phyloP scores from a whole-genome alignment of 176 grass and related monocot genomes.

The Poa pratensis region DNA sequence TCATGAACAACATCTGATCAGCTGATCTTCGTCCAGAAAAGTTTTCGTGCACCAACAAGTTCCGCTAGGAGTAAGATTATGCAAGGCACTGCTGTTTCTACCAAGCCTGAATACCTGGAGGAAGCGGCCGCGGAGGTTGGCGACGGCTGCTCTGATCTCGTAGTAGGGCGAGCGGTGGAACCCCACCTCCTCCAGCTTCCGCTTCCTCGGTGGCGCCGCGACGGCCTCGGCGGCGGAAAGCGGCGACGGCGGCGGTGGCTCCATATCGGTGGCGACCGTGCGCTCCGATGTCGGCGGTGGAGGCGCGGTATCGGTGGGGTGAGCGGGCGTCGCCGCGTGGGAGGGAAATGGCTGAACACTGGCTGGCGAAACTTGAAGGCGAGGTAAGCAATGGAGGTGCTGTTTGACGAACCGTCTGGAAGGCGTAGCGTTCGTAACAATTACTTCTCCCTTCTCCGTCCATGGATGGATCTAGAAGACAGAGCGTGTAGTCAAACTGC shows the following conservation, averaged over 20 bases:
- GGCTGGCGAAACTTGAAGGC: not conserved
- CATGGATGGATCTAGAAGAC: not conserved
- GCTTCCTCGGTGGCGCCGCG: conserved; percentile 28
- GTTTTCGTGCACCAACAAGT: not conserved
- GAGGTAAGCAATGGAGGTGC: not conserved
- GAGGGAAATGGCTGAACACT: not conserved
- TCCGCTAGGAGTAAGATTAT: not conserved
- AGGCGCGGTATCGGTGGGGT: not conserved
- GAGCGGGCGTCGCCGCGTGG: conserved; percentile 17
- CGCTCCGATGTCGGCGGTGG: not conserved
- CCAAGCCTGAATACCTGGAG: conserved; percentile 44
- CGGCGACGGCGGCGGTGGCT: not conserved
- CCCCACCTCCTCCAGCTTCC: conserved; percentile 46
- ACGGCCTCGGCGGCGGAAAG: conserved; percentile 2
- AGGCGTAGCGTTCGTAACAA: not conserved
- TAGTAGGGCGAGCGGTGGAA: conserved; percentile 53
- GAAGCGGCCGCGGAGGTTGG: conserved; percentile 47
- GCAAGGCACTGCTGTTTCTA: not conserved
- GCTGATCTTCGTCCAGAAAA: not conserved
- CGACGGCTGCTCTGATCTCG: conserved; percentile 51
- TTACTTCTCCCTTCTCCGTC: not conserved
- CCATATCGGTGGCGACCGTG: not conserved
- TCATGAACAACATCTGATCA: not conserved
- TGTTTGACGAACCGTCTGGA: not conserved
- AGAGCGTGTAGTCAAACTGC: no score